These are phyloP conservation scores for Penicillium coffeae DNA, from an alignment of 495 filamentous ascomycete genomes.

Conservation along the genomic window DNA sequence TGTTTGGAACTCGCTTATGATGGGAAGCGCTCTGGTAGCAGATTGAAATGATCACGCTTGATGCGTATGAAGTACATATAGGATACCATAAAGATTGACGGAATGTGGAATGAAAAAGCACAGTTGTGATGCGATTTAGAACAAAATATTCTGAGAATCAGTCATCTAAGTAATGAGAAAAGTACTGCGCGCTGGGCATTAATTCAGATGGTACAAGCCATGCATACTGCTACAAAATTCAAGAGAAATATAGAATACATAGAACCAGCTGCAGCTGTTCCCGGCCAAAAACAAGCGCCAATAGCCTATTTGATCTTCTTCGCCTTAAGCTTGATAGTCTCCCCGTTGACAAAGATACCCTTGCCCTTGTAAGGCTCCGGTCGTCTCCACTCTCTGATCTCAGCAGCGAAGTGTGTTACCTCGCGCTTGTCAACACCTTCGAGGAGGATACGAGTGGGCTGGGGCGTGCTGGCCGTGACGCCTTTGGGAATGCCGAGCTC, in stretches of 20 bases:
- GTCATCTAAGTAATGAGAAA: too few species aligned
- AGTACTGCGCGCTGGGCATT: too few species aligned
- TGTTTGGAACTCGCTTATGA: background rate
- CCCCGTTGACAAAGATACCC: slow-evolving; percentile 95
- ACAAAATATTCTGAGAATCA: too few species aligned
- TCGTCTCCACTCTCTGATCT: slow-evolving; percentile 79
- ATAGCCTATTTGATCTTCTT: slow-evolving; percentile 90
- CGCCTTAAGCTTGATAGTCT: slow-evolving; percentile 95
- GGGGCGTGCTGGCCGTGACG: slow-evolving; percentile 81
- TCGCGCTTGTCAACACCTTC: slow-evolving; percentile 82
- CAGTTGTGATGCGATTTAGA: too few species aligned
- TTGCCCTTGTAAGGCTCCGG: slow-evolving; percentile 99
- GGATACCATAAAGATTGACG: too few species aligned
- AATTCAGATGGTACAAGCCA: too few species aligned
- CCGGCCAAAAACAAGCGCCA: slow-evolving; percentile 18
- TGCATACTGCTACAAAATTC: slow-evolving; percentile 14
- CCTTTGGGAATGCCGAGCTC: slow-evolving; percentile 79
- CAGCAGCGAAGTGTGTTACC: slow-evolving; percentile 85
- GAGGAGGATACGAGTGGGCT: slow-evolving; percentile 89
- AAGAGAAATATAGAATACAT: slow-evolving; percentile 41
- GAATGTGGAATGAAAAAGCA: slow-evolving; percentile 7
- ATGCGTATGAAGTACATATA: slow-evolving; percentile 30
- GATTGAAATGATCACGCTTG: slow-evolving; percentile 26
- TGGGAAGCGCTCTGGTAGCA: background rate
- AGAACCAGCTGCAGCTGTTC: slow-evolving; percentile 24